Evolutionary conservation across 1,284 basidiomycete species (phyloP), one percentile per base, ranked within the genome.

Genomic region (Tremellales sp.): DNA sequence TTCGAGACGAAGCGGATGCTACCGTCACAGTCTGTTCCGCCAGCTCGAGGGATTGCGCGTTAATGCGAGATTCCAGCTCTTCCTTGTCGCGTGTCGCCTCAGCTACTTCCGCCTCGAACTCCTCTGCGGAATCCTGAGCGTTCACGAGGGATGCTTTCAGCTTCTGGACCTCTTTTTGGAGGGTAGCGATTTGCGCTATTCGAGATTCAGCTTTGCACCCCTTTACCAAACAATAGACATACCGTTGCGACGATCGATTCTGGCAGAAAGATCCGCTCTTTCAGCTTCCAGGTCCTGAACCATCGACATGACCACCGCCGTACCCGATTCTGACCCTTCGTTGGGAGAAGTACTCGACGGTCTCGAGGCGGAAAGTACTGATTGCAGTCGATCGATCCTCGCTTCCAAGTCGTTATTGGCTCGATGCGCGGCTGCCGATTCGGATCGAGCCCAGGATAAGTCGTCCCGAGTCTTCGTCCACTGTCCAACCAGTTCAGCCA

Each of bases 131-230:
- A n/a, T n/a, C n/a, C n/a, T 39, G 21, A 39, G 37, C 18, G 16
- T 13, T 9, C 24, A 25, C 27, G 10, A 39, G 24, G n/a, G n/a
- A n/a, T n/a, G n/a, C n/a, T n/a, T n/a, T n/a, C n/a, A n/a, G n/a
- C 21, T 39, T 39, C 9, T 39, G 13, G 22, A 54, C 40, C 9
- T 52, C 43, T 5, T 19, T 13, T 37, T 57, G 40, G 9, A 57
- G 36, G 5, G 4, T n/a, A 5, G 39, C 33, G 21, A 57, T 35
- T 18, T 28, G 45, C 2, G 37, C 40, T 12, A 19, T 7, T 9
- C 53, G 41, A 12, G 37, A 16, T 10, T 31, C 34, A 36, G 34
- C 34, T 22, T 27, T 37, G 36, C 38, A 45, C 54, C 16, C 25
- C 19, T 22, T 31, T 19, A 26, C 29, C 13, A n/a, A 3, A 10